Evolutionary conservation across 768 basidiomycete species (phyloP).

Genomic region (Neoboletus brunneissimus): DNA sequence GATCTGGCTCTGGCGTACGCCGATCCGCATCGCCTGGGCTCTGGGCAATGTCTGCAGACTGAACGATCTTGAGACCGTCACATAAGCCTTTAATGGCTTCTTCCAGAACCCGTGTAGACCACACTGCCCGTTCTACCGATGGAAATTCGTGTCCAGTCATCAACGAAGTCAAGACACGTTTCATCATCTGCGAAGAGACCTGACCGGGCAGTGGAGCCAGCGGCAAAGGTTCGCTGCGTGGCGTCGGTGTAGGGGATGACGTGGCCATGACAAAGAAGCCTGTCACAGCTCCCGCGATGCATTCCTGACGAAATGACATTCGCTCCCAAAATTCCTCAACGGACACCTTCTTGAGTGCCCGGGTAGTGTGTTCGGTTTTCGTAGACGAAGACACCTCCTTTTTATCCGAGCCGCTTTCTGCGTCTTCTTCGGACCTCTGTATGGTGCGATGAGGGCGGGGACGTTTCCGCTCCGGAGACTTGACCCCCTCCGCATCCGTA

Average conservation of each 20-base stretch:
- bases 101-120: constrained; percentile 72
- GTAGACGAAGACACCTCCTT: constrained; percentile 21
- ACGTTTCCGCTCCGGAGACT: constrained; percentile 63
- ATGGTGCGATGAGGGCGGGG: constrained; percentile 31
- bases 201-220: constrained; percentile 56
- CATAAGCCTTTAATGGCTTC: constrained; percentile 67
- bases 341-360: constrained; percentile 57
- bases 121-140: constrained; percentile 56
- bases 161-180: constrained; percentile 67
- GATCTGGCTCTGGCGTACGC: constrained; percentile 42
- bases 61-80: constrained; percentile 50
- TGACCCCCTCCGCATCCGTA: constrained; percentile 54
- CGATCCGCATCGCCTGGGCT: constrained; percentile 28
- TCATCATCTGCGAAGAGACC: constrained; percentile 63
- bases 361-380: constrained; percentile 41
- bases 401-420: constrained; percentile 28
- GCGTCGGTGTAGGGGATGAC: constrained; percentile 28
- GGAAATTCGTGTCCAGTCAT: constrained; percentile 79
- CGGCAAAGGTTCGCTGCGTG: constrained; percentile 35
- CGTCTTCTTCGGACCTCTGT: constrained; percentile 20
- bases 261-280: constrained; percentile 83
- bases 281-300: constrained; percentile 83
- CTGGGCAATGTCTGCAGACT: constrained; percentile 11
- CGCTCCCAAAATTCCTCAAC: constrained; percentile 94
- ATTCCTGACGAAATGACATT: constrained; percentile 96